These are phyloP conservation scores for Westerdykella sp. DNA, from an alignment of 2,329 filamentous ascomycete species.

Conservation along the genomic window DNA sequence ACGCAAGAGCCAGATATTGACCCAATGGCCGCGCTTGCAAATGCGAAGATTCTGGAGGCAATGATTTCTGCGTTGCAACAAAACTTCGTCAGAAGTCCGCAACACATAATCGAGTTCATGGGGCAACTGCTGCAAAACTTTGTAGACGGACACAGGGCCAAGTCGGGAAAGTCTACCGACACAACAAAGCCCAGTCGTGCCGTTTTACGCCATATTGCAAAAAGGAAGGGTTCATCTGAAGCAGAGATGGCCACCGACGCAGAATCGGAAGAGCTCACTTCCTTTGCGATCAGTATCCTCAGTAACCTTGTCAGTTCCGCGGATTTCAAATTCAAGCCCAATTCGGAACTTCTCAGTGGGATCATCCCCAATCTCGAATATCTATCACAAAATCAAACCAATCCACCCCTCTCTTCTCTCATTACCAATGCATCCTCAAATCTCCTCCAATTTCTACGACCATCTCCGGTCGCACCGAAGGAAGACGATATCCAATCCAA, in stretches of 20 bases:
- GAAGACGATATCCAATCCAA: slow-evolving; percentile 46
- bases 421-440: slow-evolving; percentile 22
- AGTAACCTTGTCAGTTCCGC: slow-evolving; percentile 31
- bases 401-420: slow-evolving; percentile 10
- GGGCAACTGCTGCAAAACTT: slow-evolving; percentile 50
- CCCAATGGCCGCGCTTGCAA: slow-evolving; percentile 46
- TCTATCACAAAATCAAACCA: slow-evolving; percentile 12
- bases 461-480: slow-evolving; percentile 47
- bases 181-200: slow-evolving; percentile 18
- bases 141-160: slow-evolving; percentile 38
- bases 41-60: slow-evolving; percentile 58
- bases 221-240: slow-evolving; percentile 3
- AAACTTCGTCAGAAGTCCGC: slow-evolving; percentile 57
- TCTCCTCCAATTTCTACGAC: slow-evolving; percentile 48
- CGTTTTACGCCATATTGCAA: slow-evolving; percentile 23
- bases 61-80: slow-evolving; percentile 59
- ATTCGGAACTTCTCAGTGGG: slow-evolving; percentile 12
- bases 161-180: slow-evolving; percentile 34
- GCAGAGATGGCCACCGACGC: slow-evolving; percentile 5
- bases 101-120: slow-evolving; percentile 59
- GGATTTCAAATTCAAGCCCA: slow-evolving; percentile 22
- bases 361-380: slow-evolving; percentile 23
- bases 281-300: slow-evolving; percentile 39
- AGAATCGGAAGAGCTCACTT: slow-evolving; percentile 34
- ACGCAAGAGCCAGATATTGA: slow-evolving; percentile 35